Base-by-base conservation (phyloP, 2,329 filamentous ascomycete species). In the Hypoxylon sp. region DNA sequence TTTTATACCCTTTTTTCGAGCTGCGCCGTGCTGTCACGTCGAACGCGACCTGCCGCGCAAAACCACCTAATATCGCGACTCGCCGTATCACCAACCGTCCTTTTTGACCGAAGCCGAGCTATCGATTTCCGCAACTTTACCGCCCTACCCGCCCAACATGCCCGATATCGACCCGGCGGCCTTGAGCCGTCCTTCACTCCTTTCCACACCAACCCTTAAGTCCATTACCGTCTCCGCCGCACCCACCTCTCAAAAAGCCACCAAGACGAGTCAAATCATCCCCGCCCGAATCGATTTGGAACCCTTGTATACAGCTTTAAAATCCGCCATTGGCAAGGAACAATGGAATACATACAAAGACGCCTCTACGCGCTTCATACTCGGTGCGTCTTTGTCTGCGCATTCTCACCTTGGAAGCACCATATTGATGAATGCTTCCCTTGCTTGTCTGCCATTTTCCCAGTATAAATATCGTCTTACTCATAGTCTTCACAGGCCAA, bases 141-240 rank as follows among this genome's bases (percentile, higher is more conserved):
- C 49, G 21, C 49, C n/a, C 25, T 41, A 53, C 56, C 55, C 49
- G 31, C 47, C 13, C 31, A 57, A 58, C 59, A 87, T 87, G 84
- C 83, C 84, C 64, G 84, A 87, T 73, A 87, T 88, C 73, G 84
- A 87, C 75, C 84, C 84, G 66, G 83, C 84, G 75, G 83, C 84
- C 59, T 72, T 88, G 64, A 86, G 83, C 76, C 82, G 83, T 65
- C 80, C 82, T 55, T 73, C 82, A 36, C 69, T 79, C 68, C 75
- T 84, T 46, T 76, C 81, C 34, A 86, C 83, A 4, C 82, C 84
- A 52, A 75, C 83, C 29, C 70, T 87, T 32, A 86, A 86, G 67
- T 75, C 81, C 40, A 77, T 86, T 60, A 78, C 78, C 32, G 75
- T 81, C 46, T 77, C 79, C 27, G 73, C 77, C 2, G 72, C 79